Percentiles rank a stretch among this genome's conserved stretches.
phyloP scores from a whole-genome alignment of 305 asterid genomes.

The Plantago coronopus region DNA sequence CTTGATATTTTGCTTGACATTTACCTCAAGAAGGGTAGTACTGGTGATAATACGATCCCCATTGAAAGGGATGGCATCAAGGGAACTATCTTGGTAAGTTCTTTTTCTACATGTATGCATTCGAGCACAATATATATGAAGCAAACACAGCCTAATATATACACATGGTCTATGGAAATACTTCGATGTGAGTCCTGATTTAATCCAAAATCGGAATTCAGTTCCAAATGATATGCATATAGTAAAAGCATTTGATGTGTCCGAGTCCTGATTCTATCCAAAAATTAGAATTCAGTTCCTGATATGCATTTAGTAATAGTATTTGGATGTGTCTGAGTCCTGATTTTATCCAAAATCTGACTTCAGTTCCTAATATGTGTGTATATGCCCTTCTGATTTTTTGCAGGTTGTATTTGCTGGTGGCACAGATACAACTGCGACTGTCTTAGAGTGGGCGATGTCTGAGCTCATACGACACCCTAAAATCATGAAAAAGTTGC shows the following conservation, averaged over 20 bases:
- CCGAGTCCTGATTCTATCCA: too few species aligned
- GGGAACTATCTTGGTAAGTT: constrained; percentile 45
- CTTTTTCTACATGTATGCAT: too few species aligned
- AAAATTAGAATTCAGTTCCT: too few species aligned
- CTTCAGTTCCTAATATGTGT: background rate
- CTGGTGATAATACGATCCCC: constrained; percentile 31
- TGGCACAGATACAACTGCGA: constrained; percentile 38
- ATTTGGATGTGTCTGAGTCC: too few species aligned
- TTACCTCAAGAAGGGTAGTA: constrained; percentile 26
- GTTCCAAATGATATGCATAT: too few species aligned
- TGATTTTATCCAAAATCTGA: too few species aligned
- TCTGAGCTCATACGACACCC: constrained; percentile 37
- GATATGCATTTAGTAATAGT: too few species aligned
- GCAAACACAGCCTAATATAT: too few species aligned
- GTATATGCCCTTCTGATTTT: background rate
- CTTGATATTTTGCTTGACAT: constrained; percentile 48
- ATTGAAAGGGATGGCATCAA: constrained; percentile 42
- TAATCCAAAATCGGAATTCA: background rate
- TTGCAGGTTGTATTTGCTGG: constrained; percentile 39
- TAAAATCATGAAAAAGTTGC: constrained; percentile 22
- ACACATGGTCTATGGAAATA: too few species aligned
- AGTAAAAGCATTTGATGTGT: too few species aligned
- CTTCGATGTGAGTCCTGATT: too few species aligned
- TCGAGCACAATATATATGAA: too few species aligned
- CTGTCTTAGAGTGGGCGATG: constrained; percentile 44